phyloP scores from a whole-genome alignment of 805 yeast genomes.

The Gaillardinia entomophila region DNA sequence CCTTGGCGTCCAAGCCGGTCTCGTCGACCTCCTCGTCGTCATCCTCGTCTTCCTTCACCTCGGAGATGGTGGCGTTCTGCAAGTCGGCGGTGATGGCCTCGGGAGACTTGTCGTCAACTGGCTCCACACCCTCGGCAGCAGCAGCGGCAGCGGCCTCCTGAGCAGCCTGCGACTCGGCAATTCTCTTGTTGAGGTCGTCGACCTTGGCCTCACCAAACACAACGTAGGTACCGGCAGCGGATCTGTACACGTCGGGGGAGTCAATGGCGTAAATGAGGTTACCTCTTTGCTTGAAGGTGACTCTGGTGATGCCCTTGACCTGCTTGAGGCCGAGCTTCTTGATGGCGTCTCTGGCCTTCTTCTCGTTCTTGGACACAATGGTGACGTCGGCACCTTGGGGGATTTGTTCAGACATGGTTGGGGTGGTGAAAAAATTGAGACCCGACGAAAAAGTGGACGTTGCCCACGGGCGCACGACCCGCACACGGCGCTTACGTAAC shows the following conservation, averaged over 20 bases:
- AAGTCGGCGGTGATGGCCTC: conserved; percentile 80
- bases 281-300: conserved; percentile 90
- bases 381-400: conserved; percentile 82
- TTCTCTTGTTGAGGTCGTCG: conserved; percentile 86
- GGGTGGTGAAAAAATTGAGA: background rate
- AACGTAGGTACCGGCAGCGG: conserved; percentile 89
- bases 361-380: conserved; percentile 83
- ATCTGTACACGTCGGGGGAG: conserved; percentile 90
- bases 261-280: conserved; percentile 89
- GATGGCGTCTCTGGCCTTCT: conserved; percentile 90
- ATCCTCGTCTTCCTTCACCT: conserved; percentile 44
- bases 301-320: conserved; percentile 90
- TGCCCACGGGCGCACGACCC: no score
- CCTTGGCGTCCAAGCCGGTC: conserved; percentile 75
- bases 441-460: no score
- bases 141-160: conserved; percentile 56
- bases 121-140: conserved; percentile 40
- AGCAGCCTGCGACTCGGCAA: conserved; percentile 70
- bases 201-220: conserved; percentile 98
- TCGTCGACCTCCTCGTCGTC: conserved; percentile 79
- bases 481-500: no score
- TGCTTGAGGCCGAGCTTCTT: conserved; percentile 84
- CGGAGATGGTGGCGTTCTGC: conserved; percentile 56
- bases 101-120: conserved; percentile 54
- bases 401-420: conserved; percentile 49